A percentile compares a stretch with the other conserved stretches of the same genome.
These are phyloP conservation scores for Magnaporthiopsis rhizophila DNA, from an alignment of 2,329 filamentous ascomycete species.

Conservation along the genomic window DNA sequence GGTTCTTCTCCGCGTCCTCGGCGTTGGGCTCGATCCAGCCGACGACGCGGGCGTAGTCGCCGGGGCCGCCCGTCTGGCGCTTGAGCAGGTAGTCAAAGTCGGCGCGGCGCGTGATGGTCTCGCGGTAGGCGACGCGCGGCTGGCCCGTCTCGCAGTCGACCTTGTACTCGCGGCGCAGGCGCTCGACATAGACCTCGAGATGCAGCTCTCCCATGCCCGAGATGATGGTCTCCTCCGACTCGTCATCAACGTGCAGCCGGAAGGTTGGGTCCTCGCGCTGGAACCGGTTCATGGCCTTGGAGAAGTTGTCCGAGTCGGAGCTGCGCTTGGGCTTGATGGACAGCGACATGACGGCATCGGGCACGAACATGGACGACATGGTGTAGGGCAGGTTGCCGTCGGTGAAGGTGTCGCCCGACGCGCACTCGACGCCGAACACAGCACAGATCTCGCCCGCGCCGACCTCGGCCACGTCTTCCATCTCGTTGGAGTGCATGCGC, in stretches of 20 bases:
- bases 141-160: conserved; percentile 94
- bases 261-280: conserved; percentile 98
- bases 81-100: conserved; percentile 90
- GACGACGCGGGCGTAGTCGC: conserved; percentile 88
- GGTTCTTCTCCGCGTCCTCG: conserved; percentile 59
- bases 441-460: conserved; percentile 97
- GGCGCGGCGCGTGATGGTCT: conserved; percentile 74
- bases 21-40: conserved; percentile 84
- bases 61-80: conserved; percentile 91
- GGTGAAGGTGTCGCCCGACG: conserved; percentile 96
- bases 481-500: conserved; percentile 98
- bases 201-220: conserved; percentile 98
- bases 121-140: conserved; percentile 93
- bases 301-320: conserved; percentile 89
- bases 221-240: conserved; percentile 95
- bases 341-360: conserved; percentile 94
- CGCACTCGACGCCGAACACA: conserved; percentile 96
- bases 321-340: conserved; percentile 94
- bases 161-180: conserved; percentile 92
- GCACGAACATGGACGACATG: conserved; percentile 98
- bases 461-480: conserved; percentile 92
- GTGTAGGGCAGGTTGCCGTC: conserved; percentile 87
- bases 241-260: conserved; percentile 82
- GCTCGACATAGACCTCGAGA: conserved; percentile 94
- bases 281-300: conserved; percentile 97